Evolutionary conservation across 345 rosid genomes (phyloP).

Genomic region (Citrus mangshanensis): DNA sequence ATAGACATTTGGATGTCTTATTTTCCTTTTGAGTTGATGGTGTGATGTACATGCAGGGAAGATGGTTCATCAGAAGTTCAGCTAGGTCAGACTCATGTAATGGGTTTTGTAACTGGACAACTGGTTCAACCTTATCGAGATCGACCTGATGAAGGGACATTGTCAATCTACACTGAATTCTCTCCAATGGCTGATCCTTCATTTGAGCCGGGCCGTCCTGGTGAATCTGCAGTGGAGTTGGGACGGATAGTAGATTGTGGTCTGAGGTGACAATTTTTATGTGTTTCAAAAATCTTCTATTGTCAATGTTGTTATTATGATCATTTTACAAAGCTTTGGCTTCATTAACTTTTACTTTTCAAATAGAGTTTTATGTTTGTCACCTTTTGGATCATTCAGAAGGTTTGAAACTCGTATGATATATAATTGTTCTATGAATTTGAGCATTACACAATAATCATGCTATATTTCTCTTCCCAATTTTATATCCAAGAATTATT

Average conservation of each 20-base stretch:
- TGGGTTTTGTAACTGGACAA: slow-evolving; percentile 80
- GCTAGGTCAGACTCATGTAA: slow-evolving; percentile 86
- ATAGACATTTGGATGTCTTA: background rate
- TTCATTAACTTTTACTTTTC: background rate
- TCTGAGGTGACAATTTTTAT: slow-evolving; percentile 50
- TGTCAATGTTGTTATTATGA: background rate
- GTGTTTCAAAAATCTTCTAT: background rate
- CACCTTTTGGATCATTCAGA: background rate
- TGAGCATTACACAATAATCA: background rate
- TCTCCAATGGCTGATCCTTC: slow-evolving; percentile 98
- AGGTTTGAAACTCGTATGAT: background rate
- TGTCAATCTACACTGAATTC: slow-evolving; percentile 78
- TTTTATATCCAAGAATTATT: background rate
- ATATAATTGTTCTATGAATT: background rate
- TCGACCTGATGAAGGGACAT: slow-evolving; percentile 77
- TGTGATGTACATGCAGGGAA: slow-evolving; percentile 47
- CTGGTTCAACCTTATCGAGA: slow-evolving; percentile 85
- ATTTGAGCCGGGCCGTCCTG: slow-evolving; percentile 90
- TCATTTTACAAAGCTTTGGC: background rate
- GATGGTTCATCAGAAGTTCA: slow-evolving; percentile 94
- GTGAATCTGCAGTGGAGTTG: slow-evolving; percentile 82
- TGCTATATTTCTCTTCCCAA: background rate
- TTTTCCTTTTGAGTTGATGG: background rate
- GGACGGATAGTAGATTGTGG: slow-evolving; percentile 90
- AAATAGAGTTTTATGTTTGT: background rate